Evolutionary conservation across 2,329 filamentous ascomycete genomes (phyloP).

Genomic region (Gnomoniopsis sp.): DNA sequence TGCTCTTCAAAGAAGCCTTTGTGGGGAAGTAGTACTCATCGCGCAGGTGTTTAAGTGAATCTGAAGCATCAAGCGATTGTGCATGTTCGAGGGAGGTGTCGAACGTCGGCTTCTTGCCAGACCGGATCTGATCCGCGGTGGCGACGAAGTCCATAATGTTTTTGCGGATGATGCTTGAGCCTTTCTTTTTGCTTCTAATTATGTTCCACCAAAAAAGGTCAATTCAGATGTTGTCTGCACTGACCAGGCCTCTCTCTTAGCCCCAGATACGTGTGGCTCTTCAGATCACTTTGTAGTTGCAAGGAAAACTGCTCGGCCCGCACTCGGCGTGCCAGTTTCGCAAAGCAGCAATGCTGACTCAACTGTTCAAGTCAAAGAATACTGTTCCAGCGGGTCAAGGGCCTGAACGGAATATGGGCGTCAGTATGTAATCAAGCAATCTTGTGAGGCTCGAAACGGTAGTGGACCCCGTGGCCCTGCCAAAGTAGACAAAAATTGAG

Average conservation of each 20-base stretch:
- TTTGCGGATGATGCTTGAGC: background rate
- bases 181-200: too few species aligned
- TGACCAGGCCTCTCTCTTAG: background rate
- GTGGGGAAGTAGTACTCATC: constrained; percentile 76
- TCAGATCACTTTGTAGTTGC: constrained; percentile 4
- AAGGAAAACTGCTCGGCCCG: background rate
- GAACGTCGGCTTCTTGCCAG: constrained; percentile 40
- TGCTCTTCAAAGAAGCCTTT: constrained; percentile 66
- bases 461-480: too few species aligned
- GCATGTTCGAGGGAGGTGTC: constrained; percentile 48
- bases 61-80: constrained; percentile 53
- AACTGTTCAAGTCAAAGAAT: too few species aligned
- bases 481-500: too few species aligned
- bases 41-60: constrained; percentile 59
- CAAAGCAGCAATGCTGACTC: background rate
- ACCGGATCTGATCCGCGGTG: constrained; percentile 37
- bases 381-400: too few species aligned
- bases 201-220: background rate
- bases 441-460: background rate
- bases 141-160: constrained; percentile 32
- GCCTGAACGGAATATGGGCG: too few species aligned
- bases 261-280: background rate
- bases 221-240: background rate
- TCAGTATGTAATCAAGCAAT: background rate
- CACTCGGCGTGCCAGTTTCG: background rate